phyloP scores from a whole-genome alignment of 306 rosid species.

The Quercus engelmannii region DNA sequence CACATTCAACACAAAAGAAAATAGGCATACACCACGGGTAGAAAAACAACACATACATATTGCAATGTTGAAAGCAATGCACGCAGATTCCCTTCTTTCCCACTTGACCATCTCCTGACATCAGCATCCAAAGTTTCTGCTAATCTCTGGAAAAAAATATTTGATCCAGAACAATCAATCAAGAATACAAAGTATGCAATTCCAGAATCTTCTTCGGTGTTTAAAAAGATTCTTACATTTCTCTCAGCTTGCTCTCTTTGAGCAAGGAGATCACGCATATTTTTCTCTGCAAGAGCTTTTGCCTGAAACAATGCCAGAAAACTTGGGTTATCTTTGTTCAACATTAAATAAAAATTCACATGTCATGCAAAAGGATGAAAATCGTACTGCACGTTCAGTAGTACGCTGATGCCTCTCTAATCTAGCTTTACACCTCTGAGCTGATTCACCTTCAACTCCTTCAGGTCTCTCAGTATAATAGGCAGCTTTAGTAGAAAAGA shows the following conservation, averaged over 20 bases:
- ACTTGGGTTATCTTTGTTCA: slow-evolving; percentile 12
- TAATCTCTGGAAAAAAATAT: slow-evolving; percentile 69
- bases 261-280: slow-evolving; percentile 74
- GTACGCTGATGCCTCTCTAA: slow-evolving; percentile 88
- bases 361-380: slow-evolving; percentile 16
- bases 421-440: slow-evolving; percentile 95
- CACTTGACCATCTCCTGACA: slow-evolving; percentile 95
- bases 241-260: slow-evolving; percentile 92
- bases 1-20: neutral
- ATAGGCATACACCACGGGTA: neutral
- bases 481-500: slow-evolving; percentile 40
- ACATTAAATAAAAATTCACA: slow-evolving; percentile 2
- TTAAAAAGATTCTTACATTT: slow-evolving; percentile 44
- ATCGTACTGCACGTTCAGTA: slow-evolving; percentile 87
- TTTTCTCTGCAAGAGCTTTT: slow-evolving; percentile 90
- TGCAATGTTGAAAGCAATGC: slow-evolving; percentile 96
- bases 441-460: slow-evolving; percentile 77
- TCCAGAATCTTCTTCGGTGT: neutral
- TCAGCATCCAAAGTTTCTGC: slow-evolving; percentile 96
- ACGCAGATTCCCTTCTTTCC: slow-evolving; percentile 98
- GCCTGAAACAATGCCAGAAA: slow-evolving; percentile 57
- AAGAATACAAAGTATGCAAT: slow-evolving; percentile 19
- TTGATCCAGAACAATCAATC: slow-evolving; percentile 19
- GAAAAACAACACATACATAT: slow-evolving; percentile 67
- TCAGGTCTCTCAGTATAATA: slow-evolving; percentile 60